Base-by-base conservation (phyloP, 2,329 filamentous ascomycete genomes). In the Claviceps arundinis region DNA sequence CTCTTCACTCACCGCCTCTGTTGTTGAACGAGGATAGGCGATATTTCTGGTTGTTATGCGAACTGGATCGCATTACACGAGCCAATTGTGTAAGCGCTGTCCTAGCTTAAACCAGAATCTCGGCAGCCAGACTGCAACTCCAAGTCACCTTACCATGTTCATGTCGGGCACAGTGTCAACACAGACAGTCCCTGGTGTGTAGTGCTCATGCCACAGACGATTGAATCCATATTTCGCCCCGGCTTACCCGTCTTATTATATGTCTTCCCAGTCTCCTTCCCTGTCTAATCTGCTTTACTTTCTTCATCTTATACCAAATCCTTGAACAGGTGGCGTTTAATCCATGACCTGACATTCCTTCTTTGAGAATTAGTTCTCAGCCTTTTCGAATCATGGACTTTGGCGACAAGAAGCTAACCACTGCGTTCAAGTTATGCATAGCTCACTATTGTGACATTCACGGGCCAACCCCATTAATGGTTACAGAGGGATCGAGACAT, bases 401-500 rank as follows among this genome's bases (percentile, higher is more conserved):
- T 59, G 56, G 56, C 59, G 56, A 56, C 59, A 54, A 52, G 48
- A 51, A 54, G 59, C 68, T 70, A 63, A 70, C 65, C 52, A 56
- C 60, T 22, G 54, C 56, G 55, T 53, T 80, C 54, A 76, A 85
- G 81, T 70, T 85, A 63, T 84, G 80, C 64, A 73, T 85, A 60
- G 82, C 82, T 60, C 81, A 85, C 65, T 85, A 84, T 63, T 85
- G 82, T 73, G 82, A 85, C 65, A 73, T 79, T 56, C 82, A 85
- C 68, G 82, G 82, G 56, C 82, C 82, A 48, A 85, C 81, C 47
- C 81, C 81, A 48, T 66, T 85, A 54, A 83, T 85, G 77, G 81
- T 84, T 60, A 85, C 82, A 38, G 81, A 85, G 64, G 81, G 80
- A 48, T 67, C 83, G 14, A 78, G 80, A 2, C 76, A 80, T 13